These are phyloP conservation scores for Schwanniomyces vanrijiae DNA, from an alignment of 805 yeast species.

Conservation along the genomic window DNA sequence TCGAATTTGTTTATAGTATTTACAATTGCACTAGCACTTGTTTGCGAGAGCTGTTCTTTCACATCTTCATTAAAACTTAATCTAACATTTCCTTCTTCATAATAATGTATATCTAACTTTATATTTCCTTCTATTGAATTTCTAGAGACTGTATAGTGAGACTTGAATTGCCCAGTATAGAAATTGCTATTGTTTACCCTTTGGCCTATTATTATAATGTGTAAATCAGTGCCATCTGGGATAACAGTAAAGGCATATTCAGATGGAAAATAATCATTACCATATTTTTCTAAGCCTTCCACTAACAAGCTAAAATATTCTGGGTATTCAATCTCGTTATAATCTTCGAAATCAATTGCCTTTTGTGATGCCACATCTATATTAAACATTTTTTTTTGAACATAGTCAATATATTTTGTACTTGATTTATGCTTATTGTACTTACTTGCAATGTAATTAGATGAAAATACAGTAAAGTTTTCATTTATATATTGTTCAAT, in stretches of 20 bases:
- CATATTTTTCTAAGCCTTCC: constrained; percentile 47
- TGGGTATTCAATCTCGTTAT: constrained; percentile 24
- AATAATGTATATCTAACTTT: constrained; percentile 80
- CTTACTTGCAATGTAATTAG: constrained; percentile 30
- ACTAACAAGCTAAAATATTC: constrained; percentile 28
- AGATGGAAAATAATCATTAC: constrained; percentile 66
- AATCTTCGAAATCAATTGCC: constrained; percentile 53
- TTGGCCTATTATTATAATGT: constrained; percentile 66
- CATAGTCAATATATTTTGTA: constrained; percentile 55
- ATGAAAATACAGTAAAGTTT: constrained; percentile 30
- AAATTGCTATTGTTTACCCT: constrained; percentile 72
- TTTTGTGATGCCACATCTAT: constrained; percentile 53
- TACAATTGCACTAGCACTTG: constrained; percentile 32
- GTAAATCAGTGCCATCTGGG: constrained; percentile 34
- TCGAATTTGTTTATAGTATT: constrained; percentile 57
- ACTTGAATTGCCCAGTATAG: constrained; percentile 89
- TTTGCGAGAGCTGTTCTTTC: constrained; percentile 19
- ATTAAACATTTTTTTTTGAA: constrained; percentile 48
- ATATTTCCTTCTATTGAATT: constrained; percentile 51
- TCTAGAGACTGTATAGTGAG: constrained; percentile 51
- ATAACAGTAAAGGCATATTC: constrained; percentile 44
- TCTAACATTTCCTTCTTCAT: constrained; percentile 93
- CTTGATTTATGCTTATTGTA: constrained; percentile 30
- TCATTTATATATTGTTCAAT: constrained; percentile 28
- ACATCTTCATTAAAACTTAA: constrained; percentile 49